Evolutionary conservation across 108 stramenopile genomes (phyloP), one percentile per base, ranked within the genome.

Genomic region (Pseudonitzschia pungens): DNA sequence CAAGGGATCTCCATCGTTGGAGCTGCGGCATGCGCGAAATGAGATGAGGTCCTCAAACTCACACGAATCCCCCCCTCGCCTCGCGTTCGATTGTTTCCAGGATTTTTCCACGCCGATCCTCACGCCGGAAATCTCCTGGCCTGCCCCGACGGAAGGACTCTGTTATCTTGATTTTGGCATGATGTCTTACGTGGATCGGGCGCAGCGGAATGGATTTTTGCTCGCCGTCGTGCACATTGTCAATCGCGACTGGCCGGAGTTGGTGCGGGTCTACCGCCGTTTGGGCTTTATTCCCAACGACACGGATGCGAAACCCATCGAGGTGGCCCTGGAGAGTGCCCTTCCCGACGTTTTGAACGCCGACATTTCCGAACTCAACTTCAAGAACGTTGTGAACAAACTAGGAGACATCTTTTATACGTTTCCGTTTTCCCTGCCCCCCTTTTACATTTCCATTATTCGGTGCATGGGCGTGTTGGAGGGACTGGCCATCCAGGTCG

Each of bases 401-500:
- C 87, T 31, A 18, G 97, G 97, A 16, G 97, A 98, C 65, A 96
- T 98, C 71, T 92, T 98, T 88, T 98, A 98, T 83, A 96, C 86
- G 0, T 98, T 90, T 83, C 97, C 97, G 43, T 98, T 98, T 78
- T 89, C 88, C 1, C 75, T 98, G 24, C 97, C 97, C 56, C 97
- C 97, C 21, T 98, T 97, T 74, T 98, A 98, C 84, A 97, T 97
- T 70, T 89, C 96, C 58, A 98, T 98, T 68, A 98, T 98, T 75
- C 91, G 97, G 15, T 98, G 97, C 73, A 77, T 98, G 24, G 97
- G 97, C 51, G 97, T 98, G 18, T 70, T 98, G 58, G 97, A 98
- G 73, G 97, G 97, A 57, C 65, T 98, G 53, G 96, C 97, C 15
- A 95, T 98, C 28, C 97, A 98, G 58, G 93, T 96, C 16, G 96